Evolutionary conservation across 2,329 filamentous ascomycete genomes (phyloP).

Genomic region (Fusarium luffae): DNA sequence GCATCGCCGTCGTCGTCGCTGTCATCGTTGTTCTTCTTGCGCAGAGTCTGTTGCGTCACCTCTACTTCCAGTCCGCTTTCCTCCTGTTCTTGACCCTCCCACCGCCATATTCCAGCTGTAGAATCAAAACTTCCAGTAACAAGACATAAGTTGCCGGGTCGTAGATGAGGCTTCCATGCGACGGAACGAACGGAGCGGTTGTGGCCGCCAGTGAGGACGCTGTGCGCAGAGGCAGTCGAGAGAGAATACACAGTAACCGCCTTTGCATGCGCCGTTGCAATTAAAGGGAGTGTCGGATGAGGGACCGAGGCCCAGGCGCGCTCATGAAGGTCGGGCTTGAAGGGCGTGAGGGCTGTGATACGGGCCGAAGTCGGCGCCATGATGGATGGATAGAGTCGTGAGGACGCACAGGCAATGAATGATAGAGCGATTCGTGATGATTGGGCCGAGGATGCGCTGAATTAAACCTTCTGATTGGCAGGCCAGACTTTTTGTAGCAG

Average conservation of each 20-base stretch:
- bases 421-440: background rate
- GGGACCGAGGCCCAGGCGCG: conserved; percentile 89
- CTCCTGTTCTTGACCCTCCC: conserved; percentile 60
- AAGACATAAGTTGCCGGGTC: conserved; percentile 75
- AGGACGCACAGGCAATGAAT: background rate
- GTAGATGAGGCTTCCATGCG: conserved; percentile 83
- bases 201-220: conserved; percentile 85
- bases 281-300: conserved; percentile 86
- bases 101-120: conserved; percentile 86
- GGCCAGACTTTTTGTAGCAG: background rate
- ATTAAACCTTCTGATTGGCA: background rate
- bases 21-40: conserved; percentile 35
- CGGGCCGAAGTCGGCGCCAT: conserved; percentile 45
- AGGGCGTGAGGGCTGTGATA: conserved; percentile 60
- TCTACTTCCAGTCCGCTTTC: conserved; percentile 56
- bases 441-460: background rate
- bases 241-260: conserved; percentile 91
- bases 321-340: conserved; percentile 69
- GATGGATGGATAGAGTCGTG: conserved; percentile 31
- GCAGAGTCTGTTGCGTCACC: conserved; percentile 47
- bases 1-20: conserved; percentile 56
- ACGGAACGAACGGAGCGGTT: conserved; percentile 87
- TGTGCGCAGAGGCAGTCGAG: conserved; percentile 80
- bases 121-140: conserved; percentile 95
- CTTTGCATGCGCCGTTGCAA: conserved; percentile 90